A percentile compares a stretch with the other conserved stretches of the same genome.
These are phyloP conservation scores for Diaporthe longicolla DNA, from an alignment of 2,329 filamentous ascomycete genomes.

Conservation along the genomic window DNA sequence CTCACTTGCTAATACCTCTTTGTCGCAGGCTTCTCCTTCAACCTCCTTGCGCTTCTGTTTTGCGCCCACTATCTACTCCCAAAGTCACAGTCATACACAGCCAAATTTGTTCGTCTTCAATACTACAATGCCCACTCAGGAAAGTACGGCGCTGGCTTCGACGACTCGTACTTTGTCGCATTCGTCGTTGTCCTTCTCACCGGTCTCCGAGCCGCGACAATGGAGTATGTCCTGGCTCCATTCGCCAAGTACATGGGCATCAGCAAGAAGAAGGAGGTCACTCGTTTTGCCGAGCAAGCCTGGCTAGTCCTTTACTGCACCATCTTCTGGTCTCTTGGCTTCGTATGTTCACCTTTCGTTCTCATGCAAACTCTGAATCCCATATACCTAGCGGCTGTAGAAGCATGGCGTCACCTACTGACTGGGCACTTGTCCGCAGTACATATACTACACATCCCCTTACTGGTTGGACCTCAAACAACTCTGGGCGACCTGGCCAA, in stretches of 20 bases:
- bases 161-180: slow-evolving; percentile 83
- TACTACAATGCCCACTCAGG: slow-evolving; percentile 81
- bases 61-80: slow-evolving; percentile 88
- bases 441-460: slow-evolving; percentile 82
- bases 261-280: slow-evolving; percentile 79
- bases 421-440: slow-evolving; percentile 63
- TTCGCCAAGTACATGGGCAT: slow-evolving; percentile 81
- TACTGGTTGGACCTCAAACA: slow-evolving; percentile 84
- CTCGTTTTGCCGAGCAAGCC: slow-evolving; percentile 93
- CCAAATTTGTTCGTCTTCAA: slow-evolving; percentile 89
- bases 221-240: slow-evolving; percentile 90
- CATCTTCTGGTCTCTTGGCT: slow-evolving; percentile 85
- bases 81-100: slow-evolving; percentile 81
- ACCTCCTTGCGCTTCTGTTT: slow-evolving; percentile 85
- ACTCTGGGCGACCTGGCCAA: slow-evolving; percentile 89
- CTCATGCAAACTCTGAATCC: background rate
- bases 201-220: slow-evolving; percentile 83
- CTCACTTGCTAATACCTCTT: slow-evolving; percentile 34
- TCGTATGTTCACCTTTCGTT: slow-evolving; percentile 71
- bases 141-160: slow-evolving; percentile 81
- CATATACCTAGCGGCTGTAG: background rate
- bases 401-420: slow-evolving; percentile 32
- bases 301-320: slow-evolving; percentile 90
- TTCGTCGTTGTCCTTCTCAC: slow-evolving; percentile 90
- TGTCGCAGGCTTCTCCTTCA: slow-evolving; percentile 81